A percentile compares a stretch with the other conserved stretches of the same genome.
phyloP scores from a whole-genome alignment of 1,139 yeast species.

The Taiozyma sp. region DNA sequence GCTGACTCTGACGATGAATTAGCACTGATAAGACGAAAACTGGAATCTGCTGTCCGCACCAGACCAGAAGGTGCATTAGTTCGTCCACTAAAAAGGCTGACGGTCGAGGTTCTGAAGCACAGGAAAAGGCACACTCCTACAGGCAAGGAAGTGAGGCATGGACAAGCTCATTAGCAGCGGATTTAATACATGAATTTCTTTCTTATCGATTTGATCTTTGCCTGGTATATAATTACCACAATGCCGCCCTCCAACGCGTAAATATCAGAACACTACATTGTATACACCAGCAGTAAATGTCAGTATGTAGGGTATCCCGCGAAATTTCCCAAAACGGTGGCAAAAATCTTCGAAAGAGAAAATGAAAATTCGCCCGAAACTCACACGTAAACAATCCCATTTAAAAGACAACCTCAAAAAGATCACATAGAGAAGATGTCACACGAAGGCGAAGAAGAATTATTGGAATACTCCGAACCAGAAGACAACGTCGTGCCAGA shows the following conservation, averaged over 20 bases:
- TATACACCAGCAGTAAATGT: background rate
- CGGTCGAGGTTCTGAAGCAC: no score
- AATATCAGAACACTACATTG: background rate
- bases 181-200: no score
- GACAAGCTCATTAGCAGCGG: no score
- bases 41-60: no score
- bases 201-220: no score
- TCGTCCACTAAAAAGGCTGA: no score
- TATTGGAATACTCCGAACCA: slow-evolving; percentile 96
- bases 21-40: no score
- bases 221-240: background rate
- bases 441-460: slow-evolving; percentile 98
- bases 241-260: background rate
- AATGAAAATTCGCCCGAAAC: background rate
- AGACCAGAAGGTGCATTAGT: no score
- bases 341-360: background rate
- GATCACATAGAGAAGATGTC: slow-evolving; percentile 39
- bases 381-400: background rate
- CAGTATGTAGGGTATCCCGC: background rate
- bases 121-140: no score
- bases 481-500: slow-evolving; percentile 85
- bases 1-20: no score
- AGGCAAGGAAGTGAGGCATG: no score
- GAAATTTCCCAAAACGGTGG: background rate
- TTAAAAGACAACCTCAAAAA: background rate